Evolutionary conservation across 306 rosid species (phyloP), one percentile per base, ranked within the genome.

Genomic region (Castanopsis chinensis): DNA sequence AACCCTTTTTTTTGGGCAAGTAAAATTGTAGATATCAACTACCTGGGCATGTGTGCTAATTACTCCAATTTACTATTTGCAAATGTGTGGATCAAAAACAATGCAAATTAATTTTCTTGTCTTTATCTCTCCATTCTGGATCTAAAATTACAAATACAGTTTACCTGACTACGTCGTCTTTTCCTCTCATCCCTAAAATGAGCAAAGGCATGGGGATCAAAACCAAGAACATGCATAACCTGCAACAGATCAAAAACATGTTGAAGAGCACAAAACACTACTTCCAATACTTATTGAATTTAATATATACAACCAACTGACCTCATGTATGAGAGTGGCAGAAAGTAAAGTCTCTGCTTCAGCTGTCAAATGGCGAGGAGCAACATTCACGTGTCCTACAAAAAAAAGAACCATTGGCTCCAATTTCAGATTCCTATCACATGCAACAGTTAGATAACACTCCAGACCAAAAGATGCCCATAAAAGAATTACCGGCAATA

Each of bases 221-320:
- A 95, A 78, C 99, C 99, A 54, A 95, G 99, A 81, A 95, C 98
- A 74, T 95, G 99, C 93, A 95, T 91, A 74, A 95, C 99, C 99
- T 95, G 92, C 56, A 89, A 78, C 37, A 67, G 52, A 78, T 59
- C 43, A 73, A 72, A 73, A 74, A 63, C 60, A 80, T 73, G 54
- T 53, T 78, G 81, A 76, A 83, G 33, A 79, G 58, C 27, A 69
- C 49, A 65, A 74, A 79, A 43, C 61, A 85, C 21, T 41, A 17
- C 5, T 27, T 58, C 73, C 60, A 68, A 82, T 54, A 61, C 35
- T 77, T 79, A 27, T 10, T 30, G 54, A 10, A 78, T 72, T 53
- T 71, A 76, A 60, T 55, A 79, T 19, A 43, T 30, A 72, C 43
- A 41, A 70, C 59, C 79, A 73, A 81, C 89, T 52, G 55, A 95